A percentile compares a stretch with the other conserved stretches of the same genome.
Conservation (phyloP, 768 basidiomycete species). For the Pleurotus eryngii region DNA sequence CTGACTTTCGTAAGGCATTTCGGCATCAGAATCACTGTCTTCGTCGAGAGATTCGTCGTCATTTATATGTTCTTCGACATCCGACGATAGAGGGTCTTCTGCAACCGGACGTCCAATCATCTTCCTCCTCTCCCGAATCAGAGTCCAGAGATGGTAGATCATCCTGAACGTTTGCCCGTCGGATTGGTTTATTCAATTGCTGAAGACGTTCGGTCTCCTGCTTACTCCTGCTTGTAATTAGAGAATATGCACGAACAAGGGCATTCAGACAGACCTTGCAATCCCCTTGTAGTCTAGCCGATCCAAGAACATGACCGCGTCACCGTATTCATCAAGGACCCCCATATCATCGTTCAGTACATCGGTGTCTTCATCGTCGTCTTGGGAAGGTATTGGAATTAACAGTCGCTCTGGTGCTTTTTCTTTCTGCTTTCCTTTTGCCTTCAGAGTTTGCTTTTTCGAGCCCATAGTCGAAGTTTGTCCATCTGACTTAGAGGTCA, state of each 20-base stretch:
- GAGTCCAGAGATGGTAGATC: conserved; percentile 71
- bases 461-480: conserved; percentile 10
- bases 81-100: conserved; percentile 28
- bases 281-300: conserved; percentile 78
- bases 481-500: conserved; percentile 17
- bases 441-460: conserved; percentile 20
- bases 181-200: conserved; percentile 57
- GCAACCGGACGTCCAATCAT: conserved; percentile 44
- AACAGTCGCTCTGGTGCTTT: conserved; percentile 54
- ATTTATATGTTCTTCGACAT: conserved; percentile 20
- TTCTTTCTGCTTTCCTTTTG: conserved; percentile 44
- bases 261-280: conserved; percentile 52
- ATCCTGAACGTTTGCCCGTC: conserved; percentile 41
- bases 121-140: conserved; percentile 43
- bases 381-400: conserved; percentile 59
- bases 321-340: conserved; percentile 63
- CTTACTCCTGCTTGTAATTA: conserved; percentile 60
- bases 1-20: conserved; percentile 71
- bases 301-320: conserved; percentile 62
- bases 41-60: conserved; percentile 18
- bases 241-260: background rate
- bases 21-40: conserved; percentile 52
- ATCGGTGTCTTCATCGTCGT: conserved; percentile 46
- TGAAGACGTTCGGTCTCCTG: conserved; percentile 75
- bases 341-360: conserved; percentile 71